Percentiles rank a stretch among this genome's conserved stretches.
phyloP scores from a whole-genome alignment of 305 asterid species.

The Ilex paraguariensis region DNA sequence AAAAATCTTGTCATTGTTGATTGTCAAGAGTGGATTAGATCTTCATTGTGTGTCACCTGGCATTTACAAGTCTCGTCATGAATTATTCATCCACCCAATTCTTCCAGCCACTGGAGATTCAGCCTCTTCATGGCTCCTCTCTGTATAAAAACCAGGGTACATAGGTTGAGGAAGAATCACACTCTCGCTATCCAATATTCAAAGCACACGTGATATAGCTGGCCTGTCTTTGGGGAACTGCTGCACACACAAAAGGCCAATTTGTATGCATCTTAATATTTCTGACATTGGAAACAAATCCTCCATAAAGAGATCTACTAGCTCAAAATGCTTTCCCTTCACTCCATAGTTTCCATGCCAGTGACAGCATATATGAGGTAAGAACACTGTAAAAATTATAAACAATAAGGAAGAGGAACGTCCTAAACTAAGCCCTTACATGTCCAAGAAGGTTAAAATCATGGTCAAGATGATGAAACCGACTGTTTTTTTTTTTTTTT shows the following conservation, averaged over 20 bases:
- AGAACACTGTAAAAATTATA: too few species aligned
- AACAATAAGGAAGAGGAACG: too few species aligned
- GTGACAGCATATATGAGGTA: not conserved
- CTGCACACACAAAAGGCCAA: not conserved
- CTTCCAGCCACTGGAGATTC: not conserved
- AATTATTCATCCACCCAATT: too few species aligned
- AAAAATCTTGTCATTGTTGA: too few species aligned
- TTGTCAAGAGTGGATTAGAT: too few species aligned
- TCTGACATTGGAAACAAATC: too few species aligned
- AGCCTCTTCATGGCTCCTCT: not conserved
- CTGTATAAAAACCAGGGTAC: not conserved
- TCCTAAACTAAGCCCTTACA: not conserved
- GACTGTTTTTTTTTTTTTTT: not conserved
- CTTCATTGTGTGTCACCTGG: too few species aligned
- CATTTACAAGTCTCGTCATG: too few species aligned
- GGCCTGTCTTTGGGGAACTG: not conserved
- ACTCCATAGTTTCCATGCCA: conserved; percentile 6
- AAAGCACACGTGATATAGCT: conserved; percentile 1
- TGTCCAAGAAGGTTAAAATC: conserved; percentile 1
- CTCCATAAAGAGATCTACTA: not conserved
- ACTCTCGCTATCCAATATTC: not conserved
- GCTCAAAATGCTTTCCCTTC: not conserved
- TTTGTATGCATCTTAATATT: too few species aligned
- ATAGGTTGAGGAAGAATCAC: not conserved
- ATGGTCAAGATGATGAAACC: not conserved